A percentile compares a stretch with the other conserved stretches of the same genome.
Evolutionary conservation across 2,329 filamentous ascomycete species (phyloP).

Genomic region (Macroventuria anomochaeta): DNA sequence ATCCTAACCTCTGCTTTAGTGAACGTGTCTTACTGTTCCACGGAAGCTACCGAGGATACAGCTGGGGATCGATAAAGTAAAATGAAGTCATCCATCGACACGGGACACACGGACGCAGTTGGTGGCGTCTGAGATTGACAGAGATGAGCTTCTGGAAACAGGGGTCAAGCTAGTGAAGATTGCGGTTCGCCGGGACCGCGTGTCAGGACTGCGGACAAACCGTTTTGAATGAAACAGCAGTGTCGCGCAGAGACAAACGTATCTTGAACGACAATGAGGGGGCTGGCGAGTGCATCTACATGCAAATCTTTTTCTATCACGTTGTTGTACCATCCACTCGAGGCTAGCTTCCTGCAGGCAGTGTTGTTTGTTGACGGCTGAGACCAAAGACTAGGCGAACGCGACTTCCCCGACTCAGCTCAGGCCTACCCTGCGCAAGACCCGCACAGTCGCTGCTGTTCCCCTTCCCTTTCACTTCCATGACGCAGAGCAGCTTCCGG

Average conservation of each 20-base stretch:
- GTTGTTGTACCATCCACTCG: constrained; percentile 11
- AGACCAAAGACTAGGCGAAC: constrained; percentile 8
- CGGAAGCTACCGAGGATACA: constrained; percentile 4
- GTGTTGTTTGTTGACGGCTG: constrained; percentile 21
- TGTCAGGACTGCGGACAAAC: constrained; percentile 13
- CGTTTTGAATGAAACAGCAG: constrained; percentile 18
- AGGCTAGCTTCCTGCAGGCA: constrained; percentile 16
- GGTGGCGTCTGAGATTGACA: constrained; percentile 20
- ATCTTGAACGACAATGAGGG: constrained; percentile 2
- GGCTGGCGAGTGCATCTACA: constrained; percentile 11
- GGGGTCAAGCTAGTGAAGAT: constrained; percentile 22
- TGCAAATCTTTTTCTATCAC: constrained; percentile 5
- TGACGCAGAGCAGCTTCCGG: constrained; percentile 28
- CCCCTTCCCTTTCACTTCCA: constrained; percentile 12
- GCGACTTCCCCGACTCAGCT: constrained; percentile 17
- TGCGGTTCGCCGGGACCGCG: constrained; percentile 17
- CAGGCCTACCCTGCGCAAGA: constrained; percentile 10
- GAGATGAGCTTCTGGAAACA: constrained; percentile 19
- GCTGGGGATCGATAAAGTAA: constrained; percentile 1
- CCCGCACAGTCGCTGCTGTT: constrained; percentile 23
- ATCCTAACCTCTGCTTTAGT: background rate
- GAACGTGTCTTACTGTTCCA: constrained; percentile 1
- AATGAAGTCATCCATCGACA: constrained; percentile 9
- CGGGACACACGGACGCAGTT: constrained; percentile 16
- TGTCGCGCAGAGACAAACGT: constrained; percentile 4